Evolutionary conservation across 306 rosid genomes (phyloP).

Genomic region (Sophora flavescens): DNA sequence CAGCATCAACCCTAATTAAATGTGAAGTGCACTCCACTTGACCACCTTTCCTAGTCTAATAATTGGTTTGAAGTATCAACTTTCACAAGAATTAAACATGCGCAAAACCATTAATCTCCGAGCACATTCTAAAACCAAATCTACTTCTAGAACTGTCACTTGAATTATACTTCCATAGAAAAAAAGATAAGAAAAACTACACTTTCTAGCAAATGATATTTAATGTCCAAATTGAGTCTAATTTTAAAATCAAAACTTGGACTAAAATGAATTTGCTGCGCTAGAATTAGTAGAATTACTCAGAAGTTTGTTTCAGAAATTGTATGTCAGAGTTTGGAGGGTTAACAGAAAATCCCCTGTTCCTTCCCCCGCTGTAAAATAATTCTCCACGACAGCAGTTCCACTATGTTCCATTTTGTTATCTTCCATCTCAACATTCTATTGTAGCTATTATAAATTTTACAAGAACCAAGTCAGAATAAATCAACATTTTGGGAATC

Average conservation of each 20-base stretch:
- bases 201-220: neutral
- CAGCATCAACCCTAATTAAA: slow-evolving; percentile 14
- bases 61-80: slow-evolving; percentile 15
- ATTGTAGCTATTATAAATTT: slow-evolving; percentile 26
- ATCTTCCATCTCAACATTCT: slow-evolving; percentile 8
- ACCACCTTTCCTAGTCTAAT: slow-evolving; percentile 34
- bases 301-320: neutral
- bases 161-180: slow-evolving; percentile 22
- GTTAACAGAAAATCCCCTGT: slow-evolving; percentile 5
- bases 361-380: slow-evolving; percentile 8
- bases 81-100: slow-evolving; percentile 14
- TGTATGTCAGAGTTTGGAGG: slow-evolving; percentile 32
- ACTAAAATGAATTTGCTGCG: slow-evolving; percentile 1
- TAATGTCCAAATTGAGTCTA: slow-evolving; percentile 21
- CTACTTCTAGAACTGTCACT: neutral
- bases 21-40: neutral
- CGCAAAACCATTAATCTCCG: neutral
- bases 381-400: neutral
- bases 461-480: neutral
- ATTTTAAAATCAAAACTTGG: slow-evolving; percentile 19
- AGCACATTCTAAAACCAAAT: slow-evolving; percentile 23
- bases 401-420: slow-evolving; percentile 26
- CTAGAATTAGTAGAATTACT: neutral
- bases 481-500: neutral
- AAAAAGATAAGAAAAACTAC: neutral